Percentiles rank a stretch among this genome's conserved stretches.
Conservation (phyloP, 1,139 yeast genomes). For the Geotrichum reessii region DNA sequence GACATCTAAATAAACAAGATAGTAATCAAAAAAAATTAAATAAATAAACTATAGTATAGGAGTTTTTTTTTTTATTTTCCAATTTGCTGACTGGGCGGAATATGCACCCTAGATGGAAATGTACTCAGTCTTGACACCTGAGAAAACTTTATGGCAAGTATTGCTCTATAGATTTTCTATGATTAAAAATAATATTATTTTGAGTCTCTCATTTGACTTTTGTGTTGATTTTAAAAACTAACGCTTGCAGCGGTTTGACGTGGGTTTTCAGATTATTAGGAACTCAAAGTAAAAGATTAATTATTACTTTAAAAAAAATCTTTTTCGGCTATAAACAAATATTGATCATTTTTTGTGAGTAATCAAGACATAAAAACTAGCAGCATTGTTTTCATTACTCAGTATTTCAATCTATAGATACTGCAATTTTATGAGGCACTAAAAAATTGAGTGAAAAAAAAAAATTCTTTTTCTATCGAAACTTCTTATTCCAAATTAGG, state of each 20-base stretch:
- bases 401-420: background rate
- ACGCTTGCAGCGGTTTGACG: background rate
- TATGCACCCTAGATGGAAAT: too few relatives aligned
- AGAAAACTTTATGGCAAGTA: background rate
- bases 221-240: background rate
- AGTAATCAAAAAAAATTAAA: background rate
- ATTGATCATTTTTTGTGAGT: too few relatives aligned
- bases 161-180: background rate
- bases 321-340: too few relatives aligned
- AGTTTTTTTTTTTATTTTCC: background rate
- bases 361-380: too few relatives aligned
- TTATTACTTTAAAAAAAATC: background rate
- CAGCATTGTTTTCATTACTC: too few relatives aligned
- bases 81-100: too few relatives aligned
- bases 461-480: too few relatives aligned
- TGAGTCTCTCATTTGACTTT: background rate
- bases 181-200: background rate
- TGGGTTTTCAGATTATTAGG: background rate
- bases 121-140: background rate
- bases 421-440: background rate
- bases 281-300: too few relatives aligned
- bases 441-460: background rate
- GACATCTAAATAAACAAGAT: background rate
- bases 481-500: background rate
- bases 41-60: background rate